Conservation (phyloP, 225 moss, liverwort and hornwort species). For the Rhytidiadelphus loreus region DNA sequence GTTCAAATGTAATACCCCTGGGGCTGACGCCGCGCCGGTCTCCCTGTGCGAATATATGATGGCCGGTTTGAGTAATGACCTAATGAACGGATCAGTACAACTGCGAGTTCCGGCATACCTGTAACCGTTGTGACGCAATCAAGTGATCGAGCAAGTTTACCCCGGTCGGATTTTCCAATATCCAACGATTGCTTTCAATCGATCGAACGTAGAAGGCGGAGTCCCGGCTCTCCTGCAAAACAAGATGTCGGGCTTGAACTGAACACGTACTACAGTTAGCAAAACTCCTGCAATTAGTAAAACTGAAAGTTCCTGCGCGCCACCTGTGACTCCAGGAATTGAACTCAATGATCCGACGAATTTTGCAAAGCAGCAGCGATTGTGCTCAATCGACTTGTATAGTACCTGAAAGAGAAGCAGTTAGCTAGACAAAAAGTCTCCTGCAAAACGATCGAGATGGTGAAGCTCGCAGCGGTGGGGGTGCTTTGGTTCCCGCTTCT, state of each 20-base stretch:
- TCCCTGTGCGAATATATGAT: too few species aligned
- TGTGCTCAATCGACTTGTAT: too few species aligned
- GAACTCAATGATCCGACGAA: not conserved
- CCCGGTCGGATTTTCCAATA: not conserved
- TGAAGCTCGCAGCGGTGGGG: not conserved
- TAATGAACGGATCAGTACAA: not conserved
- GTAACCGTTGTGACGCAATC: not conserved
- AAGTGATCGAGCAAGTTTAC: not conserved
- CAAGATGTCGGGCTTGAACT: not conserved
- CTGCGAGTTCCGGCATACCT: not conserved
- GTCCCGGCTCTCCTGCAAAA: not conserved
- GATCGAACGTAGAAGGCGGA: not conserved
- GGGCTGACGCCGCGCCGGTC: too few species aligned
- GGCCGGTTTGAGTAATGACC: too few species aligned
- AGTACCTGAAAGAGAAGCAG: not conserved
- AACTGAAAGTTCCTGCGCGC: too few species aligned
- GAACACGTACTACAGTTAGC: not conserved
- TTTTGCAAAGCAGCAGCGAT: not conserved
- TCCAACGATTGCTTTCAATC: not conserved
- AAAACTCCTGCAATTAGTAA: fast-evolving
- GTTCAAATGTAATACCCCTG: too few species aligned
- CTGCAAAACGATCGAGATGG: not conserved
- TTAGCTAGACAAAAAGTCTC: not conserved
- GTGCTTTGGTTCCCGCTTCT: too few species aligned
- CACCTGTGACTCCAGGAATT: too few species aligned